Evolutionary conservation across 306 rosid genomes (phyloP).

Genomic region (Sicyos baderoa): DNA sequence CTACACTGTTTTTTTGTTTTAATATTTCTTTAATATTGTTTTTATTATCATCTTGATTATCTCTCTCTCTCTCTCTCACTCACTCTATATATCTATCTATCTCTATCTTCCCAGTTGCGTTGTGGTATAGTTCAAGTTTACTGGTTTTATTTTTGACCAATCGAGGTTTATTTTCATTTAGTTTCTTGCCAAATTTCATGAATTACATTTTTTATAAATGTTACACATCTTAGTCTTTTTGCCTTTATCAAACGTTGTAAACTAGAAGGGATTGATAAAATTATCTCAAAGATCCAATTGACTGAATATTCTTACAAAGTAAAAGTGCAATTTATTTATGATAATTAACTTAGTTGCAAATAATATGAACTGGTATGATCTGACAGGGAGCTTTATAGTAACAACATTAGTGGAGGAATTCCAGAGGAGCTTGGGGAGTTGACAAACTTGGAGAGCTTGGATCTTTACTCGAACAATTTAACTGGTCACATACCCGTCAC

Average conservation of each 20-base stretch:
- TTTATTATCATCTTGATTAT: background rate
- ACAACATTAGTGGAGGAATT: slow-evolving; percentile 77
- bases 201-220: background rate
- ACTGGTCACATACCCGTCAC: slow-evolving; percentile 42
- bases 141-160: background rate
- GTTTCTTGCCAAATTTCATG: background rate
- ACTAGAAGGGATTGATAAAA: background rate
- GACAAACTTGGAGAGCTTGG: slow-evolving; percentile 98
- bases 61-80: background rate
- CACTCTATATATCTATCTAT: too few relatives aligned
- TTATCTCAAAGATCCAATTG: background rate
- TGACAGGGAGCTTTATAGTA: slow-evolving; percentile 91
- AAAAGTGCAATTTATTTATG: background rate
- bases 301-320: background rate
- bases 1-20: background rate
- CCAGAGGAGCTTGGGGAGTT: slow-evolving; percentile 89
- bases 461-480: slow-evolving; percentile 74
- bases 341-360: background rate
- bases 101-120: background rate
- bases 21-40: too few relatives aligned
- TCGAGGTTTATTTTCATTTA: background rate
- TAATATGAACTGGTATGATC: background rate
- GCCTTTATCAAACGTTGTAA: background rate
- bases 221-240: background rate
- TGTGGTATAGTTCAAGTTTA: background rate